A percentile compares a stretch with the other conserved stretches of the same genome.
Conservation (phyloP, 202 grass and related monocot genomes). For the Setaria italica region DNA sequence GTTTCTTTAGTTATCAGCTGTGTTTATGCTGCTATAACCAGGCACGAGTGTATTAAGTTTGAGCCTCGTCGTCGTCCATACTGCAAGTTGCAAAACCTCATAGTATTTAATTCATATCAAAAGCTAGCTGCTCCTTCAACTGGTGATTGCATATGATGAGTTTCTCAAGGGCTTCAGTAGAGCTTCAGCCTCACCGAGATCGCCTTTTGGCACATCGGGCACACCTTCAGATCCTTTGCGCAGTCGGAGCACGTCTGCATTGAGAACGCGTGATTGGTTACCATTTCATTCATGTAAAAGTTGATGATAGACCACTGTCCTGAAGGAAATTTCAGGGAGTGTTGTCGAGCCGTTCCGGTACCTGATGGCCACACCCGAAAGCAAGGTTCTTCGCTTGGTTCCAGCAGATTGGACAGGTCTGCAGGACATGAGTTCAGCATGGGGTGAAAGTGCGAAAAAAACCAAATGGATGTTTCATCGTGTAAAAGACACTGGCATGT, state of each 20-base stretch:
- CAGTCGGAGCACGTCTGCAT: constrained; percentile 64
- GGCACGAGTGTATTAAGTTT: not conserved
- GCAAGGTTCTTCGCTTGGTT: constrained; percentile 72
- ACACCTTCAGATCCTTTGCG: constrained; percentile 64
- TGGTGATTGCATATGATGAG: not conserved
- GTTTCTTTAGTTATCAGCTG: not conserved
- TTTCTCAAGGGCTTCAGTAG: constrained; percentile 52
- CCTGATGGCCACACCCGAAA: constrained; percentile 87
- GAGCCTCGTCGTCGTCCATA: not conserved
- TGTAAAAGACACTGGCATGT: constrained; percentile 7
- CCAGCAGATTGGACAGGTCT: constrained; percentile 87
- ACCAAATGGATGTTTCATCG: not conserved
- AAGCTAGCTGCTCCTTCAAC: not conserved
- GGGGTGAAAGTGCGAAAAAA: not conserved
- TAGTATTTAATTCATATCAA: not conserved
- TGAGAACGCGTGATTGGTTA: not conserved
- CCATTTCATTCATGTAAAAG: not conserved
- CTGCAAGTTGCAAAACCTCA: not conserved
- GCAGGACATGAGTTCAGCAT: constrained; percentile 14
- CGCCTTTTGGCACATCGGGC: constrained; percentile 68
- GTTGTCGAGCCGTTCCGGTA: constrained; percentile 5
- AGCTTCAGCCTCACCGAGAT: constrained; percentile 75
- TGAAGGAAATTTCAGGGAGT: not conserved
- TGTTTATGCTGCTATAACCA: not conserved
- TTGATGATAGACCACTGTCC: not conserved